phyloP scores from a whole-genome alignment of 257 asterid species.

The Fraxinus anomala region DNA sequence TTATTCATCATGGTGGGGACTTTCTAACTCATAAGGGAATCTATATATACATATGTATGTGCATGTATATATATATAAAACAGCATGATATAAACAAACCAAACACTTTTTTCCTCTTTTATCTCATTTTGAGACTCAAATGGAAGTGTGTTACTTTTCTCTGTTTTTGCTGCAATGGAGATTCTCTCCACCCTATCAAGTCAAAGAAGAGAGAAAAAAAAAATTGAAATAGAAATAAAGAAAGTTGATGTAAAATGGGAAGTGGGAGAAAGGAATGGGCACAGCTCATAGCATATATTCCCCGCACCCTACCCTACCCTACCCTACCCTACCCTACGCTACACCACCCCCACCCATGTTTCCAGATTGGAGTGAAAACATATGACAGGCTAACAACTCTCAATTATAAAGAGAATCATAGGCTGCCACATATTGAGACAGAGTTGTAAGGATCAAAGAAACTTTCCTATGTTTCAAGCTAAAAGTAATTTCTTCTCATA shows the following conservation, averaged over 20 bases:
- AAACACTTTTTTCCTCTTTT: conserved; percentile 47
- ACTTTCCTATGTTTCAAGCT: conserved; percentile 35
- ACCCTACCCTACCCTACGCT: too few species aligned
- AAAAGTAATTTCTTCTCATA: conserved; percentile 23
- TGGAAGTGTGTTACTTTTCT: conserved; percentile 66
- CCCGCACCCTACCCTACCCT: conserved; percentile 8
- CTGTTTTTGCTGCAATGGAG: conserved; percentile 65
- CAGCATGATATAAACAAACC: conserved; percentile 56
- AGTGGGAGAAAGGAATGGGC: conserved; percentile 55
- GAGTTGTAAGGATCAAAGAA: conserved; percentile 21
- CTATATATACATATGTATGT: conserved; percentile 9
- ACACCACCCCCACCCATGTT: conserved; percentile 53
- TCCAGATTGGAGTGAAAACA: conserved; percentile 92
- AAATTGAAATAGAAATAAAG: conserved; percentile 33
- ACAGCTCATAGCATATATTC: conserved; percentile 88
- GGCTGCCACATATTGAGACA: conserved; percentile 42
- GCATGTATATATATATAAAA: too few species aligned
- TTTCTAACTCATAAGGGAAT: conserved; percentile 56
- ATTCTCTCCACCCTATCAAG: conserved; percentile 70
- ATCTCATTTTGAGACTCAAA: conserved; percentile 53
- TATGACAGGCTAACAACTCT: conserved; percentile 57
- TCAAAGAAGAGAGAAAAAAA: conserved; percentile 52
- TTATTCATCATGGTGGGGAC: conserved; percentile 72
- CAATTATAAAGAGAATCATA: conserved; percentile 58
- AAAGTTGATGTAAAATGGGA: conserved; percentile 67